Conservation (phyloP, 306 rosid genomes). For the Hippophae rhamnoides region DNA sequence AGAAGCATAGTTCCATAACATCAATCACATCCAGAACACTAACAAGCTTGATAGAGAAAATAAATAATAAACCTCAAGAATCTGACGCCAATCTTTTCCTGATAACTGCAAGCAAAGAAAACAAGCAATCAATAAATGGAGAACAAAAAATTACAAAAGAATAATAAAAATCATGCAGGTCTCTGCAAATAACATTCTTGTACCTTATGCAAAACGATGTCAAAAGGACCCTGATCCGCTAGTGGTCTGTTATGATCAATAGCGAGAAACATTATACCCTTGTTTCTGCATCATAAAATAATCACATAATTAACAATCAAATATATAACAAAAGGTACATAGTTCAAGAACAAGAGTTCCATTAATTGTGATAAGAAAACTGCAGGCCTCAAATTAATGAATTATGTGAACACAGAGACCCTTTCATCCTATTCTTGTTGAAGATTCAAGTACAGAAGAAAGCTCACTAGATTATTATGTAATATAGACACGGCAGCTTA, state of each 20-base stretch:
- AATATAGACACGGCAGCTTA: no score
- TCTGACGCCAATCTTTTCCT: slow-evolving; percentile 79
- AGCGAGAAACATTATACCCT: slow-evolving; percentile 76
- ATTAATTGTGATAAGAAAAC: background rate
- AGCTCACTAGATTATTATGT: no score
- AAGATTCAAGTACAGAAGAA: no score
- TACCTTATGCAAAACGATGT: slow-evolving; percentile 86
- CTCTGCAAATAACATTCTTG: slow-evolving; percentile 12
- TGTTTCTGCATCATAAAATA: slow-evolving; percentile 46
- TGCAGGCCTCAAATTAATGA: background rate
- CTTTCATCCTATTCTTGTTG: no score
- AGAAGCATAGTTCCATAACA: slow-evolving; percentile 10
- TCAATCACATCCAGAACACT: background rate
- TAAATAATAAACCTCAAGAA: slow-evolving; percentile 60
- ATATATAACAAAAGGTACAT: background rate
- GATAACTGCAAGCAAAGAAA: slow-evolving; percentile 50
- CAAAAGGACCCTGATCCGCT: slow-evolving; percentile 88
- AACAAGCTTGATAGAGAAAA: background rate
- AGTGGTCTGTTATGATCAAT: slow-evolving; percentile 62
- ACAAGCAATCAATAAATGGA: background rate
- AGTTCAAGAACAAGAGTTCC: background rate
- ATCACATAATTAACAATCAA: slow-evolving; percentile 10
- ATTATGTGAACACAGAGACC: no score
- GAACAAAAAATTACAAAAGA: background rate
- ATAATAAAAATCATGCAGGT: slow-evolving; percentile 4